Percentiles rank a stretch among this genome's conserved stretches.
phyloP scores from a whole-genome alignment of 495 filamentous ascomycete species.

The Xylaria castorea region DNA sequence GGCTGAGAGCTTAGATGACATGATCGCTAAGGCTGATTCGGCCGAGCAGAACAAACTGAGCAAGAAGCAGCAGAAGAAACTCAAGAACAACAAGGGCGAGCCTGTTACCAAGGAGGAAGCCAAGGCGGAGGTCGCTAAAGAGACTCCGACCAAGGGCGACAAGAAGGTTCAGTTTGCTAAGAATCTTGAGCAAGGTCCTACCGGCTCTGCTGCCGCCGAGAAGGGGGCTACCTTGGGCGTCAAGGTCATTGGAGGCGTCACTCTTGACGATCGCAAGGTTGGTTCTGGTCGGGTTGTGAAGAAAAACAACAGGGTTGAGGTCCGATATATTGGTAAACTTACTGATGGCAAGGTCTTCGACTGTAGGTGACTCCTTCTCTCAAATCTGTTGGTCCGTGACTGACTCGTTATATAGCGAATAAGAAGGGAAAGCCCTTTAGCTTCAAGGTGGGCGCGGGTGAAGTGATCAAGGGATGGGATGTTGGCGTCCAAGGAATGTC shows the following conservation, averaged over 20 bases:
- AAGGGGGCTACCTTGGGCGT: constrained; percentile 63
- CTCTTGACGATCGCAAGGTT: constrained; percentile 91
- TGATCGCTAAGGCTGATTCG: constrained; percentile 68
- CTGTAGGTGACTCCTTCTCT: constrained; percentile 58
- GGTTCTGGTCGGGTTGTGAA: constrained; percentile 83
- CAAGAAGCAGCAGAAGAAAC: constrained; percentile 98
- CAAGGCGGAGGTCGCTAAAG: constrained; percentile 57
- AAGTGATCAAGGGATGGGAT: constrained; percentile 99
- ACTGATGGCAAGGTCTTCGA: constrained; percentile 93
- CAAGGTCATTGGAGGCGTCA: constrained; percentile 85
- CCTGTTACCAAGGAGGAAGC: constrained; percentile 69
- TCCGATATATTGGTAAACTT: constrained; percentile 98
- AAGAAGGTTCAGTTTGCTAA: constrained; percentile 99
- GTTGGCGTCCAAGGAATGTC: constrained; percentile 91
- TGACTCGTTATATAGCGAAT: constrained; percentile 69
- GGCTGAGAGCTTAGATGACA: constrained; percentile 71
- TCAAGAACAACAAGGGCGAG: constrained; percentile 96
- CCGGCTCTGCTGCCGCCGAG: constrained; percentile 61
- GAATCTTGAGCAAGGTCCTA: constrained; percentile 95
- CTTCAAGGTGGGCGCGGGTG: constrained; percentile 90
- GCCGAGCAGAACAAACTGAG: constrained; percentile 67
- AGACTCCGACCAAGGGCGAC: constrained; percentile 64
- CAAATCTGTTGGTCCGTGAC: constrained; percentile 18
- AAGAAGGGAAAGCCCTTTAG: constrained; percentile 97
- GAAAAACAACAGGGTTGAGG: constrained; percentile 82